Conservation (phyloP, 148 eudicot species). For the Camellia lanceoleosa region DNA sequence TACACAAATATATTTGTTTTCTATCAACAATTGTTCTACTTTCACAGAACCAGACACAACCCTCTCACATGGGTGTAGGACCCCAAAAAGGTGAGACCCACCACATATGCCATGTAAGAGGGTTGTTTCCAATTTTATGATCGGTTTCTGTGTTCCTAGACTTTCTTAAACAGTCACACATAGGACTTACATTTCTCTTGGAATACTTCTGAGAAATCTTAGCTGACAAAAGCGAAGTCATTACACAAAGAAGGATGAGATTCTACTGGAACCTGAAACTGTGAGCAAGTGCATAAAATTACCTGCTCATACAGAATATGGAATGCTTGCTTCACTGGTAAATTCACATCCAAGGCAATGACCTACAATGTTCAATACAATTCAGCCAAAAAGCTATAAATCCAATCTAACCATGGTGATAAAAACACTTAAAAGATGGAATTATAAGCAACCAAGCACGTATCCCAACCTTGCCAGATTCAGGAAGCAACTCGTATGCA, state of each 20-base stretch:
- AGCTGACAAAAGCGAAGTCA: background rate
- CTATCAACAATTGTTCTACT: background rate
- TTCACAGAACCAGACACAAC: too few species aligned
- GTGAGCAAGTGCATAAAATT: background rate
- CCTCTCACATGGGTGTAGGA: too few species aligned
- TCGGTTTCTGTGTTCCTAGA: too few species aligned
- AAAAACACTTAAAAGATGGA: background rate
- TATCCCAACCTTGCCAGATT: slow-evolving; percentile 83
- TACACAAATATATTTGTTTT: background rate
- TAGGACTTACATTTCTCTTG: background rate
- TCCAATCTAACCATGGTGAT: background rate
- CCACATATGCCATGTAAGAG: too few species aligned
- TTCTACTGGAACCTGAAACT: background rate
- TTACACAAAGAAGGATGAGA: background rate
- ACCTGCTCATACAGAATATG: slow-evolving; percentile 97
- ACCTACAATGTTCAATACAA: slow-evolving; percentile 44
- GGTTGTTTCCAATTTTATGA: too few species aligned
- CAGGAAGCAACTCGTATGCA: slow-evolving; percentile 91
- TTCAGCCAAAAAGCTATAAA: slow-evolving; percentile 7
- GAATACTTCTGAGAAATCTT: background rate
- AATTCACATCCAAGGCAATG: slow-evolving; percentile 71
- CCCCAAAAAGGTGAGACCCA: too few species aligned
- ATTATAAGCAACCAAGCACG: background rate
- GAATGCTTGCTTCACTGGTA: slow-evolving; percentile 97
- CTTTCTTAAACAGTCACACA: background rate